Evolutionary conservation across 768 basidiomycete genomes (phyloP).

Genomic region (Pulveroboletus sp.): DNA sequence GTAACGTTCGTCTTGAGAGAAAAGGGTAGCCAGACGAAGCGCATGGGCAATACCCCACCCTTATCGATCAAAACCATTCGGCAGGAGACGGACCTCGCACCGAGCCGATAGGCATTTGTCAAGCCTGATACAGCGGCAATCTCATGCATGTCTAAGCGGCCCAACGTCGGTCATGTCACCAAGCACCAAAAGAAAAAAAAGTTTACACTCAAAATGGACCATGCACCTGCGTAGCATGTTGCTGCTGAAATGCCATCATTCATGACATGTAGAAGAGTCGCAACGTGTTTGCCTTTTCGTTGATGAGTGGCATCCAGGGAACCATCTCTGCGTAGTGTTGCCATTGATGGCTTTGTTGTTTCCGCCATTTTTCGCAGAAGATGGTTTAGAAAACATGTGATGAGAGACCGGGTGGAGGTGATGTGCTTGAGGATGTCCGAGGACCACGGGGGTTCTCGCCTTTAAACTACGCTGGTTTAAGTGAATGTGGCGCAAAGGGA

Average conservation of each 20-base stretch:
- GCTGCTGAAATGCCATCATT: not conserved
- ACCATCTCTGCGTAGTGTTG: not conserved
- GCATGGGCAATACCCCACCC: not conserved
- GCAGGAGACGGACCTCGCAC: not conserved
- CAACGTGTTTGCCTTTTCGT: not conserved
- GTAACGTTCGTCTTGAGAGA: not conserved
- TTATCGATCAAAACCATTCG: too few relatives aligned
- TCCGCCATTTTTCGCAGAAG: not conserved
- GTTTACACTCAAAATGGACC: not conserved
- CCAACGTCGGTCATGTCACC: not conserved
- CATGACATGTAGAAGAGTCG: not conserved
- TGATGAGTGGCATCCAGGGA: not conserved
- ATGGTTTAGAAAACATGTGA: slow-evolving; percentile 1
- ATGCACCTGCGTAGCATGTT: slow-evolving; percentile 1
- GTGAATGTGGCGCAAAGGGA: too few relatives aligned
- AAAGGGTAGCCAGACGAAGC: not conserved
- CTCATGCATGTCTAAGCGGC: slow-evolving; percentile 1
- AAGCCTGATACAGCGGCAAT: slow-evolving; percentile 1
- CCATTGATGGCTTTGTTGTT: slow-evolving; percentile 1
- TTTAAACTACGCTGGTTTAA: slow-evolving; percentile 1
- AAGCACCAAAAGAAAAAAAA: not conserved
- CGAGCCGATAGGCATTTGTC: not conserved
- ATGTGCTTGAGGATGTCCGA: not conserved
- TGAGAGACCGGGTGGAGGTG: not conserved
- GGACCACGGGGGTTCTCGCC: not conserved